Evolutionary conservation across 2,329 filamentous ascomycete genomes (phyloP).

Genomic region (Colletotrichum kahawae): DNA sequence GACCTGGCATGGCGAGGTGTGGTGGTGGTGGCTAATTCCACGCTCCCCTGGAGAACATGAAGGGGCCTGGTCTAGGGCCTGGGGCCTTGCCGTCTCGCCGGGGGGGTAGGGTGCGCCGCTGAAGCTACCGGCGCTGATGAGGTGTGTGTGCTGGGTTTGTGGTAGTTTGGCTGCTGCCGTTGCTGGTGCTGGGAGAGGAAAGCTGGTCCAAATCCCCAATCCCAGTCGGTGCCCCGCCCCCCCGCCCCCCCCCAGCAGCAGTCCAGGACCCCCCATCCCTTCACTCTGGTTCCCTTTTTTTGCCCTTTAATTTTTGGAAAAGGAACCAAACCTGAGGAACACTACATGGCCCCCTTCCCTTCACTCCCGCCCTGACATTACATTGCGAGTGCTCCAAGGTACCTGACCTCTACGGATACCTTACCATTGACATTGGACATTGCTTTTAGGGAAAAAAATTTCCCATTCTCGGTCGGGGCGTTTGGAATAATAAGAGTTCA

Average conservation of each 20-base stretch:
- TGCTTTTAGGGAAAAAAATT: slow-evolving; percentile 18
- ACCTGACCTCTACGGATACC: neutral
- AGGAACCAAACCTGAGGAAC: slow-evolving; percentile 22
- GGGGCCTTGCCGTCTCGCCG: slow-evolving; percentile 6
- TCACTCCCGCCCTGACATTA: slow-evolving; percentile 20
- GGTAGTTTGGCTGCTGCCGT: neutral
- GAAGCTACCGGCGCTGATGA: neutral
- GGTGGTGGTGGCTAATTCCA: slow-evolving; percentile 9
- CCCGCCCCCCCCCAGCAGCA: no score
- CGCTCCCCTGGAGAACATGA: slow-evolving; percentile 11
- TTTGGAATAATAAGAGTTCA: slow-evolving; percentile 17
- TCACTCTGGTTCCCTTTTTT: slow-evolving; percentile 12
- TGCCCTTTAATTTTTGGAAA: slow-evolving; percentile 21
- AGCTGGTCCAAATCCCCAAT: neutral
- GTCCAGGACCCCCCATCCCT: neutral
- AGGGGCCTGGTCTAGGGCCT: slow-evolving; percentile 3
- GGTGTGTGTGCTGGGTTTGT: neutral
- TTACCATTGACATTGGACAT: slow-evolving; percentile 4
- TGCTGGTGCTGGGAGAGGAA: neutral
- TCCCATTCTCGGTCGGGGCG: slow-evolving; percentile 19
- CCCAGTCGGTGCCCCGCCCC: neutral
- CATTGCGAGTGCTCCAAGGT: slow-evolving; percentile 4
- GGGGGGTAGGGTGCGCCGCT: slow-evolving; percentile 10
- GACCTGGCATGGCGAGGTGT: neutral
- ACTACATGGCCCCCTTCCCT: slow-evolving; percentile 20